Percentiles rank a stretch among this genome's conserved stretches.
phyloP scores from a whole-genome alignment of 768 basidiomycete genomes.

The Boletales sp. region DNA sequence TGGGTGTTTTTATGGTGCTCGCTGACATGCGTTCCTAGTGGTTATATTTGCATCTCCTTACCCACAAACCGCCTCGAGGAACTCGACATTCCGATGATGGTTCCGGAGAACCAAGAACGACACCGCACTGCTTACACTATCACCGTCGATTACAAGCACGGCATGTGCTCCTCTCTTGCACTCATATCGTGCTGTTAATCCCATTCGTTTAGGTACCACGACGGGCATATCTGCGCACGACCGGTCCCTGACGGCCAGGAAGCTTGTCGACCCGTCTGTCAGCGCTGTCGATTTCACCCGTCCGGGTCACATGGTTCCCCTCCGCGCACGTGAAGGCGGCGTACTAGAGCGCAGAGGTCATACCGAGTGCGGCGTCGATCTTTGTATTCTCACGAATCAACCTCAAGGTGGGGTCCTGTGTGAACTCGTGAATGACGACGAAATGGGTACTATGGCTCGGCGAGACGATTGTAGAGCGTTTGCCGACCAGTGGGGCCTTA shows the following conservation, averaged over 20 bases:
- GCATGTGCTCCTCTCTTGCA: slow-evolving; percentile 34
- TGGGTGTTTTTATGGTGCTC: neutral
- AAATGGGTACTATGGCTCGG: slow-evolving; percentile 87
- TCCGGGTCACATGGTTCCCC: slow-evolving; percentile 93
- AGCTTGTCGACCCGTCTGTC: slow-evolving; percentile 62
- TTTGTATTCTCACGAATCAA: slow-evolving; percentile 71
- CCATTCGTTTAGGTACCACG: slow-evolving; percentile 59
- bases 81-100: slow-evolving; percentile 91
- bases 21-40: slow-evolving; percentile 47
- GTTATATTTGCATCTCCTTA: slow-evolving; percentile 89
- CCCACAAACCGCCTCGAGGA: slow-evolving; percentile 70
- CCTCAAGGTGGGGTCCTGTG: slow-evolving; percentile 77
- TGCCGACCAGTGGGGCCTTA: slow-evolving; percentile 84
- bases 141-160: slow-evolving; percentile 90
- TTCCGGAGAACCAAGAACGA: slow-evolving; percentile 83
- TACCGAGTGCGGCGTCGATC: slow-evolving; percentile 87
- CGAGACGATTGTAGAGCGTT: slow-evolving; percentile 91
- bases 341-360: slow-evolving; percentile 87
- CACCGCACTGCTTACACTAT: slow-evolving; percentile 94
- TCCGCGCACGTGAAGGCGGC: slow-evolving; percentile 84
- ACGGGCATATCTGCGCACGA: slow-evolving; percentile 98
- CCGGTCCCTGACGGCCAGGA: slow-evolving; percentile 81
- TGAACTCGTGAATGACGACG: slow-evolving; percentile 92
- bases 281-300: slow-evolving; percentile 73
- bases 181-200: neutral